A percentile compares a stretch with the other conserved stretches of the same genome.
Evolutionary conservation across 768 basidiomycete genomes (phyloP).

Genomic region (Termitomyces bulborhizus): DNA sequence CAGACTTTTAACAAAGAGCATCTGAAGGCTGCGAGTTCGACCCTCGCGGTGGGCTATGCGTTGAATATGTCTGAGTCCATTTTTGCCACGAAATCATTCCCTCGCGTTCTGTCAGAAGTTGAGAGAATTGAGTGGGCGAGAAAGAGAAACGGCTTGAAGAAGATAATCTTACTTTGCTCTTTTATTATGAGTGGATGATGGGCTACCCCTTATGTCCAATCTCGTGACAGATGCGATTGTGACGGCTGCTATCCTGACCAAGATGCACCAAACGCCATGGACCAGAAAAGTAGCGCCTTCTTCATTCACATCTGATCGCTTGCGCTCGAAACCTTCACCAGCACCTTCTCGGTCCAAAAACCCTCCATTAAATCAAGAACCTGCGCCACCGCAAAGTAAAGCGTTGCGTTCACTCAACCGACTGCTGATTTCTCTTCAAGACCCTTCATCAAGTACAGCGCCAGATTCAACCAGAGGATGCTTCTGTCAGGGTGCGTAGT

Average conservation of each 20-base stretch:
- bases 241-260: background rate
- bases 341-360: constrained; percentile 24
- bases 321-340: constrained; percentile 28
- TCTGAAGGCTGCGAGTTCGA: constrained; percentile 85
- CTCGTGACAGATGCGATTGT: background rate
- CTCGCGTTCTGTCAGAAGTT: too few species aligned
- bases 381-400: constrained; percentile 37
- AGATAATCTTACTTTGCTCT: too few species aligned
- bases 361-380: constrained; percentile 22
- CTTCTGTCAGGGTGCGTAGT: constrained; percentile 55
- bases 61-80: too few species aligned
- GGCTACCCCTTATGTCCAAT: too few species aligned
- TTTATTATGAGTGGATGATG: too few species aligned
- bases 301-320: constrained; percentile 52
- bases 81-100: too few species aligned
- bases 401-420: constrained; percentile 42
- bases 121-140: too few species aligned
- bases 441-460: constrained; percentile 22
- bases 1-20: constrained; percentile 43
- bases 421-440: constrained; percentile 33
- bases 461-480: constrained; percentile 59
- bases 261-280: constrained; percentile 40
- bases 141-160: too few species aligned
- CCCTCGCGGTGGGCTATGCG: constrained; percentile 82
- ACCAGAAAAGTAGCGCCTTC: constrained; percentile 26